A percentile compares a stretch with the other conserved stretches of the same genome.
These are phyloP conservation scores for Macrophomina pseudophaseolina DNA, from an alignment of 2,329 filamentous ascomycete genomes.

Conservation along the genomic window DNA sequence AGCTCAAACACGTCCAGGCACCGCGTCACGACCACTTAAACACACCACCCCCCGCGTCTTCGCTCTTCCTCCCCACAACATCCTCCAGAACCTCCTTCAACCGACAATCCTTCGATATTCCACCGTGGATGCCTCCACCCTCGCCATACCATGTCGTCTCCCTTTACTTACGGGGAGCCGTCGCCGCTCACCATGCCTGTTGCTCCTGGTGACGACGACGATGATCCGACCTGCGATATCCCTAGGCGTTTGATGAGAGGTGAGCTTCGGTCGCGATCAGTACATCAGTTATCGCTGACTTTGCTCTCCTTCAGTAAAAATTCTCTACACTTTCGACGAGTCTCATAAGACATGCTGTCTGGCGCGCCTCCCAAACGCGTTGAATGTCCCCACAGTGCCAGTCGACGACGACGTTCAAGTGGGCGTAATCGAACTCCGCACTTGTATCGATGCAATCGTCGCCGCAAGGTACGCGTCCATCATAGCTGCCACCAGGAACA, in stretches of 20 bases:
- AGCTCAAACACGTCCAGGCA: slow-evolving; percentile 22
- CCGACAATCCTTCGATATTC: background rate
- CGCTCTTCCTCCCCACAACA: slow-evolving; percentile 24
- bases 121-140: slow-evolving; percentile 28
- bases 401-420: slow-evolving; percentile 82
- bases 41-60: slow-evolving; percentile 10
- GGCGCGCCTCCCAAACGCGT: slow-evolving; percentile 78
- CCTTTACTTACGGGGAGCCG: slow-evolving; percentile 34
- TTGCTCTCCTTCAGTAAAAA: slow-evolving; percentile 72
- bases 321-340: slow-evolving; percentile 94
- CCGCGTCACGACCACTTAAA: slow-evolving; percentile 24
- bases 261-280: slow-evolving; percentile 34
- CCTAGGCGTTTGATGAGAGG: slow-evolving; percentile 54
- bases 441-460: slow-evolving; percentile 83
- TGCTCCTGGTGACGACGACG: slow-evolving; percentile 34
- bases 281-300: background rate
- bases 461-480: slow-evolving; percentile 57
- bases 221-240: slow-evolving; percentile 39
- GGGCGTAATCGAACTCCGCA: slow-evolving; percentile 84
- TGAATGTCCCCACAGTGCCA: slow-evolving; percentile 79
- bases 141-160: slow-evolving; percentile 42
- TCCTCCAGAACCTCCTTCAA: background rate
- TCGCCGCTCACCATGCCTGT: slow-evolving; percentile 34
- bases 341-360: slow-evolving; percentile 88
- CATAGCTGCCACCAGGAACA: slow-evolving; percentile 4